Percentiles rank a stretch among this genome's conserved stretches.
Conservation (phyloP, 495 filamentous ascomycete species). For the Pseudotulostoma volvatum region DNA sequence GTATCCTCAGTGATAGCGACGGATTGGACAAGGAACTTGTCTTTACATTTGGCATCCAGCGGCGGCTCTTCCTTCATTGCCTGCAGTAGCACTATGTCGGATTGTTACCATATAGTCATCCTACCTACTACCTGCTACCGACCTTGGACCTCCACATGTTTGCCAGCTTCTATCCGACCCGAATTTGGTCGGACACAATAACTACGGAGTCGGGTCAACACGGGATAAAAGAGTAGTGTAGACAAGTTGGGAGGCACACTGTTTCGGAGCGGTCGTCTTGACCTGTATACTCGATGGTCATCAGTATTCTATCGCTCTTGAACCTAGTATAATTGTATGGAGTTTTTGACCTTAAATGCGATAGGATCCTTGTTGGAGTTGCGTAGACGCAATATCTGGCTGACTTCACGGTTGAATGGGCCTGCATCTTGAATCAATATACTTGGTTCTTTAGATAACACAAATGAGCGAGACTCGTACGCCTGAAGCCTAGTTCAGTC, state of each 20-base stretch:
- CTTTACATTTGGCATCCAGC: constrained; percentile 70
- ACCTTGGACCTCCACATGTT: constrained; percentile 87
- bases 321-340: neutral
- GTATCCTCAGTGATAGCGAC: constrained; percentile 69
- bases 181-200: constrained; percentile 98
- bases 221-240: neutral
- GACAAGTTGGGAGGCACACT: constrained; percentile 43
- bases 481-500: constrained; percentile 77
- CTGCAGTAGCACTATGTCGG: constrained; percentile 65
- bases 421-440: constrained; percentile 39
- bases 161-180: constrained; percentile 77
- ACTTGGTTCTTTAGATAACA: constrained; percentile 2
- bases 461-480: constrained; percentile 35
- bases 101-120: constrained; percentile 7
- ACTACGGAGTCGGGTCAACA: constrained; percentile 33
- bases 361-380: constrained; percentile 67
- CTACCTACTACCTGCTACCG: constrained; percentile 13
- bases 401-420: constrained; percentile 82
- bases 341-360: constrained; percentile 95
- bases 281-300: constrained; percentile 38
- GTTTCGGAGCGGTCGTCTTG: constrained; percentile 97
- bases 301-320: neutral
- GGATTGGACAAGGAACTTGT: constrained; percentile 97
- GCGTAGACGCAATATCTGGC: constrained; percentile 61
- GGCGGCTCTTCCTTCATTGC: constrained; percentile 94